Evolutionary conservation across 1,139 yeast genomes (phyloP).

Genomic region (Suhomyces kunorum): DNA sequence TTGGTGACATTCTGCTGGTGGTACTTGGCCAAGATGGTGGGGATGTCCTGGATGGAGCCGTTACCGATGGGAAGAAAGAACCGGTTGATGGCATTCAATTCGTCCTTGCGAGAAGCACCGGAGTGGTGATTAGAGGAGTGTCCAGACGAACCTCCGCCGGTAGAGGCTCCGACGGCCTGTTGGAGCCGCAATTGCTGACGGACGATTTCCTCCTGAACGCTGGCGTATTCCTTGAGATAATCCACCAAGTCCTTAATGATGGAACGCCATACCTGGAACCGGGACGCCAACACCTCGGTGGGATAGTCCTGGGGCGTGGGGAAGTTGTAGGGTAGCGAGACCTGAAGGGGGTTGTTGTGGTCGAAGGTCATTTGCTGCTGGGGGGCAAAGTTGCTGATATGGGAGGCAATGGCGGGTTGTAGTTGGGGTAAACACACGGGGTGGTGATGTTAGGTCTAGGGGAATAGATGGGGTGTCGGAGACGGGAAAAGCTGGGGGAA

Average conservation of each 20-base stretch:
- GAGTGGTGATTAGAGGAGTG: constrained; percentile 15
- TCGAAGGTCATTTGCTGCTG: constrained; percentile 19
- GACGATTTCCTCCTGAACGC: constrained; percentile 84
- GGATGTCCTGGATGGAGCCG: constrained; percentile 82
- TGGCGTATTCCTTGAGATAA: constrained; percentile 76
- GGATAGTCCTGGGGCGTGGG: constrained; percentile 50
- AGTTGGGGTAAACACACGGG: background rate
- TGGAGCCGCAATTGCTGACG: constrained; percentile 81
- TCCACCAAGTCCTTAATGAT: constrained; percentile 72
- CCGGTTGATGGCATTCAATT: constrained; percentile 40
- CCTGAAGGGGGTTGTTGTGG: constrained; percentile 40
- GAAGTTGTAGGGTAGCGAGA: constrained; percentile 41
- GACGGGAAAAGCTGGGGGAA: no score
- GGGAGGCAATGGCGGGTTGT: background rate
- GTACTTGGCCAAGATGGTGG: constrained; percentile 67
- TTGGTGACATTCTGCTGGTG: constrained; percentile 73
- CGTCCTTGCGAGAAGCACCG: constrained; percentile 26
- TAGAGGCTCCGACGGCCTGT: constrained; percentile 61
- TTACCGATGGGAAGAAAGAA: constrained; percentile 74
- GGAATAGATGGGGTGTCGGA: no score
- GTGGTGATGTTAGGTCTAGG: no score
- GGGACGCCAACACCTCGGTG: constrained; percentile 78
- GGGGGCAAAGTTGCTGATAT: background rate
- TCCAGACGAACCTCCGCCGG: constrained; percentile 18
- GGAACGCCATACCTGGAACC: constrained; percentile 86